Evolutionary conservation across 2,329 filamentous ascomycete genomes (phyloP).

Genomic region (Penicillium sp.): DNA sequence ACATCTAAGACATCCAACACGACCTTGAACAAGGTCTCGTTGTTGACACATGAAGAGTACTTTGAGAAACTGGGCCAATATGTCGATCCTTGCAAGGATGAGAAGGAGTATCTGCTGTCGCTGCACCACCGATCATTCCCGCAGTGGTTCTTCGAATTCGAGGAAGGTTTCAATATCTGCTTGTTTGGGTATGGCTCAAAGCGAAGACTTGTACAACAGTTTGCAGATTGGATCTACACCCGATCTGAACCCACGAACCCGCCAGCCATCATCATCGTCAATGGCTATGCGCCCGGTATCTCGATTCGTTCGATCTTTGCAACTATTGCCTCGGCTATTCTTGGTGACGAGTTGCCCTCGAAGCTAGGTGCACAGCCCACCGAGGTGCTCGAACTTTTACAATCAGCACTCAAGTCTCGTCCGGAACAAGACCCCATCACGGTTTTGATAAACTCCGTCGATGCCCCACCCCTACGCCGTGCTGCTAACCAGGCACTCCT

Average conservation of each 20-base stretch:
- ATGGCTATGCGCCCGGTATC: slow-evolving; percentile 69
- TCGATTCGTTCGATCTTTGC: slow-evolving; percentile 51
- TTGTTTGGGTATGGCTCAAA: slow-evolving; percentile 95
- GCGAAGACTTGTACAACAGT: slow-evolving; percentile 71
- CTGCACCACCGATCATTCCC: slow-evolving; percentile 81
- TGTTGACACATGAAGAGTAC: slow-evolving; percentile 92
- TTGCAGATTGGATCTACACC: slow-evolving; percentile 71
- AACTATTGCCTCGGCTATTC: slow-evolving; percentile 68
- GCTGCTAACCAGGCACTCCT: slow-evolving; percentile 71
- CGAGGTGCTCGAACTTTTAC: slow-evolving; percentile 70
- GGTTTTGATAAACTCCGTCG: slow-evolving; percentile 83
- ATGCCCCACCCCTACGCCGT: slow-evolving; percentile 76
- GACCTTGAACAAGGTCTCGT: slow-evolving; percentile 71
- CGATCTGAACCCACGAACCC: slow-evolving; percentile 29
- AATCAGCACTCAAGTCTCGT: slow-evolving; percentile 62
- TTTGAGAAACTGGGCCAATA: slow-evolving; percentile 70
- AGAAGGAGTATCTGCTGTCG: slow-evolving; percentile 72
- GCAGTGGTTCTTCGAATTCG: slow-evolving; percentile 91
- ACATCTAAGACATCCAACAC: slow-evolving; percentile 84
- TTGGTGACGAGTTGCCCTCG: slow-evolving; percentile 44
- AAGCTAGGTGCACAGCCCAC: slow-evolving; percentile 68
- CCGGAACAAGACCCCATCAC: slow-evolving; percentile 56
- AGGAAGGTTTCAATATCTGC: slow-evolving; percentile 85
- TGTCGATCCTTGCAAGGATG: slow-evolving; percentile 69
- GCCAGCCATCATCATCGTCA: slow-evolving; percentile 77